Conservation (phyloP, 331 rosid genomes). For the Acacia pycnantha region DNA sequence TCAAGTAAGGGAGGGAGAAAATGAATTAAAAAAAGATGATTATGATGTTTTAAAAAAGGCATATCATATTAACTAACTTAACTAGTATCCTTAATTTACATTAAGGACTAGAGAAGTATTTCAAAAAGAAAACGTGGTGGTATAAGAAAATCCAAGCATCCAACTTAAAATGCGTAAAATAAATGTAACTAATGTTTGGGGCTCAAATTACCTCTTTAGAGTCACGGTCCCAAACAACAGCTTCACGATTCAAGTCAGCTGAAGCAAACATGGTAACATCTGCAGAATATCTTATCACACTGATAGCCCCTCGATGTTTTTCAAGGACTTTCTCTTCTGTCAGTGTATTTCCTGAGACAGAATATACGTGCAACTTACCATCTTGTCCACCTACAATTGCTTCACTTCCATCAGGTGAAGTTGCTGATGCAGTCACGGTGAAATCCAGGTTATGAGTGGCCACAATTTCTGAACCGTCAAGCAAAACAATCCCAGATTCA, state of each 20-base stretch:
- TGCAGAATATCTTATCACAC: constrained; percentile 85
- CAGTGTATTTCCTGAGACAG: constrained; percentile 66
- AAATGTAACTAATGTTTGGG: constrained; percentile 5
- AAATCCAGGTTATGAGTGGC: constrained; percentile 74
- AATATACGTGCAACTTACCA: constrained; percentile 80
- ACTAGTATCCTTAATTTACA: too few relatives aligned
- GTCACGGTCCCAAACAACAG: constrained; percentile 81
- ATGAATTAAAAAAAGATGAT: too few relatives aligned
- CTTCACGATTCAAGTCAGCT: constrained; percentile 96
- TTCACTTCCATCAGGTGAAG: constrained; percentile 91
- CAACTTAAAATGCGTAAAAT: background rate
- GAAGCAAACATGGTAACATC: constrained; percentile 94
- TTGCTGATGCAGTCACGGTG: constrained; percentile 66
- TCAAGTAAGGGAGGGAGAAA: too few relatives aligned
- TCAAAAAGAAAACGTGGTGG: background rate
- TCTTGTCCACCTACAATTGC: constrained; percentile 92
- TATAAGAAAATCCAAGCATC: constrained; percentile 12
- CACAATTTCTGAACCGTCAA: constrained; percentile 59
- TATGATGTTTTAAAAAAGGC: too few relatives aligned
- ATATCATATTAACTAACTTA: too few relatives aligned
- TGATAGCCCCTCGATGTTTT: constrained; percentile 95
- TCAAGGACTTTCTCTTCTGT: constrained; percentile 75
- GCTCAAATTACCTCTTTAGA: constrained; percentile 70
- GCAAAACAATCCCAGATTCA: constrained; percentile 85
- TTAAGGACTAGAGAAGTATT: background rate